A percentile compares a stretch with the other conserved stretches of the same genome.
Conservation (phyloP, 768 basidiomycete genomes). For the Termitomyces bulborhizus region DNA sequence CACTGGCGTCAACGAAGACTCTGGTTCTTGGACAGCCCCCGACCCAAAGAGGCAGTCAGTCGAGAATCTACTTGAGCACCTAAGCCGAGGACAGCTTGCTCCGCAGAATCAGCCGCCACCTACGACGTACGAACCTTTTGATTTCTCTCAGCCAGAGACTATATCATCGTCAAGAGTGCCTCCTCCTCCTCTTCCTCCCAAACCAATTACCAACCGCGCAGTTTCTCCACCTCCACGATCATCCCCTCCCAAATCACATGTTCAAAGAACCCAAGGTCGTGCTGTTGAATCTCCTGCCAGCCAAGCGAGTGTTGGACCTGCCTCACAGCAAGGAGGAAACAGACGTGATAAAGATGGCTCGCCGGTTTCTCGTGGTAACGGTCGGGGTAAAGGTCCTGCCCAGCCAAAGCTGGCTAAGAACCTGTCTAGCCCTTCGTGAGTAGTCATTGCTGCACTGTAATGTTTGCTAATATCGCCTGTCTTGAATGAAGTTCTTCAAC, state of each 20-base stretch:
- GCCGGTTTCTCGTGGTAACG: slow-evolving; percentile 50
- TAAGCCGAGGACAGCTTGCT: slow-evolving; percentile 45
- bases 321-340: slow-evolving; percentile 16
- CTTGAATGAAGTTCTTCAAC: slow-evolving; percentile 43
- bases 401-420: slow-evolving; percentile 41
- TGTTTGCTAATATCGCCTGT: slow-evolving; percentile 4
- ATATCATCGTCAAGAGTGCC: slow-evolving; percentile 41
- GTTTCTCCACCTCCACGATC: slow-evolving; percentile 59
- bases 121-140: slow-evolving; percentile 42
- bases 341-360: slow-evolving; percentile 69
- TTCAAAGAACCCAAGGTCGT: slow-evolving; percentile 45
- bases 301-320: slow-evolving; percentile 26
- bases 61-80: slow-evolving; percentile 73
- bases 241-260: slow-evolving; percentile 53
- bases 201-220: slow-evolving; percentile 38
- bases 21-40: slow-evolving; percentile 44
- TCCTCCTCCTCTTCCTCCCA: slow-evolving; percentile 59
- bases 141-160: slow-evolving; percentile 39
- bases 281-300: slow-evolving; percentile 45
- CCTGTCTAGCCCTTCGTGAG: slow-evolving; percentile 55
- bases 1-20: slow-evolving; percentile 49
- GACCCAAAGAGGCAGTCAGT: slow-evolving; percentile 80
- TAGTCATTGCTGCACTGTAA: not conserved
- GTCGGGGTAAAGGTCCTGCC: slow-evolving; percentile 28
- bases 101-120: slow-evolving; percentile 27